phyloP scores from a whole-genome alignment of 2,329 filamentous ascomycete genomes.

The Monilinia vaccinii-corymbosi region DNA sequence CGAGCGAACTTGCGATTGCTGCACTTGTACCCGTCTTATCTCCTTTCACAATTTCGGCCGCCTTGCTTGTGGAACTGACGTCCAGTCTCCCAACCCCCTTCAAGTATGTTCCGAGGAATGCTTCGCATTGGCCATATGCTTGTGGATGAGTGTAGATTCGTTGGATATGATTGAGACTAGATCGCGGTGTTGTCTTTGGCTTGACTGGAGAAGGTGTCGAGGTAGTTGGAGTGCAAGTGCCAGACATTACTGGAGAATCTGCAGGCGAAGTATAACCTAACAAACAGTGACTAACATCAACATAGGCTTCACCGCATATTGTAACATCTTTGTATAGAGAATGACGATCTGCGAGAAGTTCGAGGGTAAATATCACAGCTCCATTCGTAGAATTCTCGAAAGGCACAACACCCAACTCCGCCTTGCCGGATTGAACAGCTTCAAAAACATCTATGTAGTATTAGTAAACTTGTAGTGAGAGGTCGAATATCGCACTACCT shows the following conservation, averaged over 20 bases:
- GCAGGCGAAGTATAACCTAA: conserved; percentile 42
- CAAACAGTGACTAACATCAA: conserved; percentile 82
- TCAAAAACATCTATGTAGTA: conserved; percentile 67
- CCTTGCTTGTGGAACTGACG: conserved; percentile 75
- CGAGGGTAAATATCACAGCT: conserved; percentile 80
- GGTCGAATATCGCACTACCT: conserved; percentile 14
- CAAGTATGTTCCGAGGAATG: conserved; percentile 62
- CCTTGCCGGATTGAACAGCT: conserved; percentile 57
- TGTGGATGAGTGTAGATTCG: conserved; percentile 90
- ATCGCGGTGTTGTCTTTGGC: conserved; percentile 40
- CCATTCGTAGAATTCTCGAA: conserved; percentile 97
- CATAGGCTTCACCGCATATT: conserved; percentile 76
- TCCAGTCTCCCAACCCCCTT: conserved; percentile 72
- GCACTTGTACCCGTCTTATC: conserved; percentile 52
- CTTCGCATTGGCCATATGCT: conserved; percentile 83
- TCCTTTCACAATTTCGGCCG: conserved; percentile 65
- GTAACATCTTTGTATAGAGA: conserved; percentile 55
- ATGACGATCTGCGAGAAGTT: conserved; percentile 72
- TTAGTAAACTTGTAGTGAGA: not conserved
- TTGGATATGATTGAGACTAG: conserved; percentile 51
- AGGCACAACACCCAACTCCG: conserved; percentile 72
- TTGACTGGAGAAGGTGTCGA: conserved; percentile 36
- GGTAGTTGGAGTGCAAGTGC: conserved; percentile 42
- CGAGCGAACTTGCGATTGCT: conserved; percentile 69
- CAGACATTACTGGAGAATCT: conserved; percentile 32